Percentiles rank a stretch among this genome's conserved stretches.
Evolutionary conservation across 768 basidiomycete genomes (phyloP).

Genomic region (Termitomyces sp.): DNA sequence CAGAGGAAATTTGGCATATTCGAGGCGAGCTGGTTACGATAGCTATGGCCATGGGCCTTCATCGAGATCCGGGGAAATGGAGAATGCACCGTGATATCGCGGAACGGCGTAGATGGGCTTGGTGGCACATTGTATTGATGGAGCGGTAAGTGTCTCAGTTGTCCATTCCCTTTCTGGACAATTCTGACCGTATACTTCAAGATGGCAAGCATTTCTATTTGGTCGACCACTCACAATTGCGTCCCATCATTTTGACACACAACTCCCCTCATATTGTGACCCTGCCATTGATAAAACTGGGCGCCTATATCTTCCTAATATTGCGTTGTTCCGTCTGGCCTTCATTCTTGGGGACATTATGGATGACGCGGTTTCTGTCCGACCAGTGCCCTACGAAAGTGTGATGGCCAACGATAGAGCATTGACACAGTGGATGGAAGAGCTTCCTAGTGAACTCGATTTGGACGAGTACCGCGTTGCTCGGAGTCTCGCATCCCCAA

Average conservation of each 20-base stretch:
- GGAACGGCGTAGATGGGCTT: constrained; percentile 82
- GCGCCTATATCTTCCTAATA: constrained; percentile 69
- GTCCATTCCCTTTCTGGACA: constrained; percentile 5
- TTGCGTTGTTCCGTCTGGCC: constrained; percentile 73
- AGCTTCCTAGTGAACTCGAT: constrained; percentile 69
- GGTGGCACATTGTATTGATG: constrained; percentile 85
- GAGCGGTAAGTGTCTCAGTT: constrained; percentile 55
- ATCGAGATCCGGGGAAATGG: constrained; percentile 82
- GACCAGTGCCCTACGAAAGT: constrained; percentile 74
- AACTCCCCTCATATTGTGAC: constrained; percentile 66
- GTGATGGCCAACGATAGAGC: constrained; percentile 71
- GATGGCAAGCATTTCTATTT: constrained; percentile 89
- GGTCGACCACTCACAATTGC: constrained; percentile 74
- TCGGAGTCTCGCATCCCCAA: constrained; percentile 63
- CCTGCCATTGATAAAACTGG: constrained; percentile 59
- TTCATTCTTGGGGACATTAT: constrained; percentile 82
- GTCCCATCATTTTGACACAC: constrained; percentile 82
- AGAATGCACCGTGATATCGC: constrained; percentile 65
- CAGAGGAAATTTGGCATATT: constrained; percentile 79
- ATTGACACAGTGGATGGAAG: constrained; percentile 72
- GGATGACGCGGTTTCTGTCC: constrained; percentile 78
- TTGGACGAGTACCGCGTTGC: constrained; percentile 76
- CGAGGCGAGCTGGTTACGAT: constrained; percentile 72
- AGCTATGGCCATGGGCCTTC: constrained; percentile 79
- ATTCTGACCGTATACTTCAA: constrained; percentile 22